Base-by-base conservation (phyloP, 176 grass and related monocot genomes). In the Phoenix roebelenii region DNA sequence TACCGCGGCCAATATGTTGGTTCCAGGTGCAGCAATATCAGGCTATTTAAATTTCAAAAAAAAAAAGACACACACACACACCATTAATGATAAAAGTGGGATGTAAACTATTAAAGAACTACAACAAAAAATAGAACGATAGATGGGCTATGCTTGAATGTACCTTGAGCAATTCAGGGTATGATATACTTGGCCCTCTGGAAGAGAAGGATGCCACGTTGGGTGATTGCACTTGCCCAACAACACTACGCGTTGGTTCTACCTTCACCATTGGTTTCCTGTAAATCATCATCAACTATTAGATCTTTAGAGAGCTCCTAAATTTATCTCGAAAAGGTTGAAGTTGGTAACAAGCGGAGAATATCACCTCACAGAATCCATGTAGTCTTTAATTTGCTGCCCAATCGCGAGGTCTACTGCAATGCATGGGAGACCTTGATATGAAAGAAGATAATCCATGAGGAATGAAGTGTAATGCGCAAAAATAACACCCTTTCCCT, bases 21-120 rank as follows among this genome's bases (percentile, higher is more conserved):
- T 60, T 23, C 88, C 88, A 1, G 83, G 88, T 72, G 79, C 83
- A 63, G 79, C 76, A 59, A 86, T 49, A 72, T 91, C 83, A 61
- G 76, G 88, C 88, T 91, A 68, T 35, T 32, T 9, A 7, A 35
- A 35, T 35, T 35, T 35, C 7, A 35, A 35, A 9, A 20, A 20
- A 20, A 20, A 20, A 20, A 20, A 20, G 20, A 20, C 20, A 20
- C 20, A 20, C 20, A 20, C 20, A 20, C 20, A 28, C 25, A 28
- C 25, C 12, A 7, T 44, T 12, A 2, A 44, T 44, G 35, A 44
- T 44, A 44, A 3, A 44, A 12, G 2, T 12, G 10, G 35, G 10
- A 44, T 6, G 7, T 44, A 44, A 44, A 44, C 7, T 14, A 10
- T 44, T 2, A 14, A 12, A 12, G 7, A 44, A 44, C 35, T 44